Base-by-base conservation (phyloP, 768 basidiomycete species). In the Piloderma croceum region DNA sequence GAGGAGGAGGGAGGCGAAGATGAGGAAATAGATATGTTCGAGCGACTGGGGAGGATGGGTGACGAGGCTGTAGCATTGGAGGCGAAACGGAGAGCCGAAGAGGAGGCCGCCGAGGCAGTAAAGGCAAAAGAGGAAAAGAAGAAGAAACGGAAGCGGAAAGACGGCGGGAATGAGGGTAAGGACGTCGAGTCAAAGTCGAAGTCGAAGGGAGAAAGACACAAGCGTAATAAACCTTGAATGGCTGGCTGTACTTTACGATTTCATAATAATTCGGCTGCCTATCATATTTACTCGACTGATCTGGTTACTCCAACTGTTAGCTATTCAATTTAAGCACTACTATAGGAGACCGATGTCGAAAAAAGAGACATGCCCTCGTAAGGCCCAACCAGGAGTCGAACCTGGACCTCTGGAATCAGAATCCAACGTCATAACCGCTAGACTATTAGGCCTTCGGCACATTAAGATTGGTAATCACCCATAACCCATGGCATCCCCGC, bases 321-420 rank as follows among this genome's bases (percentile, higher is more conserved):
- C n/a, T n/a, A n/a, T n/a, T n/a, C n/a, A n/a, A n/a, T n/a, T n/a
- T n/a, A n/a, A n/a, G n/a, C n/a, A n/a, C n/a, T n/a, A n/a, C n/a
- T n/a, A n/a, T 42, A 13, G 44, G 41, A 38, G 40, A 17, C 12
- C 42, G 43, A 18, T 39, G 23, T n/a, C 49, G 42, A 21, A 44
- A 45, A 36, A 43, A 48, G 37, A 54, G 49, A 50, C 36, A 39
- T 42, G 23, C 36, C 20, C 41, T 34, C 33, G 33, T 15, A 42
- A 68, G 67, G 66, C 65, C 51, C 57, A 61, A 64, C 65, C 64
- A 65, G 67, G 66, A 58, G 47, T 69, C 66, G 67, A 69, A 69
- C 67, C 66, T 67, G 65, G 65, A 65, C 67, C 64, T 54, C 60
- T 58, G 58, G 67, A 68, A 47, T 64, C 63, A 63, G 61, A 63